Percentiles rank a stretch among this genome's conserved stretches.
Conservation (phyloP, 2,329 filamentous ascomycete species). For the Arthrocladium fulminans region DNA sequence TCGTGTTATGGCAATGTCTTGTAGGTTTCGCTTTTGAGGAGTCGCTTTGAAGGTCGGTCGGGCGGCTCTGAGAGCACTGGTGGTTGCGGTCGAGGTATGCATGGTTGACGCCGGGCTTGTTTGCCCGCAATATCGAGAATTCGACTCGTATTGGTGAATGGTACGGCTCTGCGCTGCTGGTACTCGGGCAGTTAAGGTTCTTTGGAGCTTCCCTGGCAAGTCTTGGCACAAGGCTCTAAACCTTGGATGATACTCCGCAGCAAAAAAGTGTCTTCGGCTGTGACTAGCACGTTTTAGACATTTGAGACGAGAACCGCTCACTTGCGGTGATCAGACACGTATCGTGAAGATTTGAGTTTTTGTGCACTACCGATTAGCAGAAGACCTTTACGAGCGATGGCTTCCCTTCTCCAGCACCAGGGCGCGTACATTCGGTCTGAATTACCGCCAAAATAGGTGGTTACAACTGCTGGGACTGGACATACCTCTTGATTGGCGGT, state of each 20-base stretch:
- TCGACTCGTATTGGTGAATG: not conserved
- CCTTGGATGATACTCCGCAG: not conserved
- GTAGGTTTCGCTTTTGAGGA: conserved; percentile 44
- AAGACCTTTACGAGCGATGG: too few species aligned
- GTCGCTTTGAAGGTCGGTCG: conserved; percentile 15
- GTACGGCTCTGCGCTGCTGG: not conserved
- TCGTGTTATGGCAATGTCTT: conserved; percentile 86
- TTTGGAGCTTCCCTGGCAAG: conserved; percentile 6
- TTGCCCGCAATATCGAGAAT: not conserved
- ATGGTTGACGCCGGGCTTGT: conserved; percentile 19
- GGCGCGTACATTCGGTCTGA: too few species aligned
- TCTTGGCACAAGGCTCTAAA: conserved; percentile 6
- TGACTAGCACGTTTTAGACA: too few species aligned
- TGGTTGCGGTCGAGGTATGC: conserved; percentile 24
- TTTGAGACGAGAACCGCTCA: too few species aligned
- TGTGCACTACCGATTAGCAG: too few species aligned
- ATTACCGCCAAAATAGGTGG: too few species aligned
- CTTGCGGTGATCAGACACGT: too few species aligned
- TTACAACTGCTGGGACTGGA: too few species aligned
- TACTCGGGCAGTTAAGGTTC: not conserved
- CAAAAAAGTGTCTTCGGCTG: not conserved
- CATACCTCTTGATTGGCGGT: too few species aligned
- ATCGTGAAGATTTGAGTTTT: too few species aligned
- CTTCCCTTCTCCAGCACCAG: too few species aligned
- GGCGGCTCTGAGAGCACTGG: conserved; percentile 41